Evolutionary conservation across 1,284 basidiomycete species (phyloP), one percentile per base, ranked within the genome.

Genomic region (Heterobasidion irregulare): DNA sequence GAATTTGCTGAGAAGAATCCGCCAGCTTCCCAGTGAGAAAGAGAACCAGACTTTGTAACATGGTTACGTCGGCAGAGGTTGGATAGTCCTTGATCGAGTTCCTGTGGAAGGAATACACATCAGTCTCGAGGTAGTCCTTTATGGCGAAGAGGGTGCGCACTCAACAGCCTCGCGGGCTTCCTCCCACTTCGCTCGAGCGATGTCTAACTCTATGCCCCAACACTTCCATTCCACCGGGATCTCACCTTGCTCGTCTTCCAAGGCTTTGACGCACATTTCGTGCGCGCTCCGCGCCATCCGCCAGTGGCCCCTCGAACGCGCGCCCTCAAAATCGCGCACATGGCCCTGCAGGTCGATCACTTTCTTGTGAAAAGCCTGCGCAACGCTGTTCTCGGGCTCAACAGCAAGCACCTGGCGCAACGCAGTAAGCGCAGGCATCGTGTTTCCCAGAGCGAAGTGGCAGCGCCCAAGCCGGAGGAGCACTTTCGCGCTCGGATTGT

Each of bases 301-400:
- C 63, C 63, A 64, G 47, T 61, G 59, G 8, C 53, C 54, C n/a
- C 63, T 55, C 9, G 53, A 47, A n/a, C 52, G 43, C 3, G 61
- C 60, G 1, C 45, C 52, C 6, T 36, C 44, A 35, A 59, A 64
- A 4, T 53, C 56, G 2, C 55, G 51, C 33, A 58, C 52, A 46
- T 61, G 59, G 16, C 38, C 44, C 19, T 59, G 55, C 16, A 62
- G 50, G 5, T 54, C 53, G 13, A 53, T 8, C 6, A 59, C 32
- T 12, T 58, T 59, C 5, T 50, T 33, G 41, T 35, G 53, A 47
- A 61, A 53, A 6, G 47, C 18, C 16, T 52, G 36, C 9, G 57
- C 61, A 6, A 56, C 53, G 1, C 6, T 26, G 48, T 62, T 34
- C 2, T 43, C 49, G 6, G 58, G 56, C 2, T 58, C 53, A 8